Percentiles rank a stretch among this genome's conserved stretches.
phyloP scores from a whole-genome alignment of 306 rosid species.

The Corylus americana region DNA sequence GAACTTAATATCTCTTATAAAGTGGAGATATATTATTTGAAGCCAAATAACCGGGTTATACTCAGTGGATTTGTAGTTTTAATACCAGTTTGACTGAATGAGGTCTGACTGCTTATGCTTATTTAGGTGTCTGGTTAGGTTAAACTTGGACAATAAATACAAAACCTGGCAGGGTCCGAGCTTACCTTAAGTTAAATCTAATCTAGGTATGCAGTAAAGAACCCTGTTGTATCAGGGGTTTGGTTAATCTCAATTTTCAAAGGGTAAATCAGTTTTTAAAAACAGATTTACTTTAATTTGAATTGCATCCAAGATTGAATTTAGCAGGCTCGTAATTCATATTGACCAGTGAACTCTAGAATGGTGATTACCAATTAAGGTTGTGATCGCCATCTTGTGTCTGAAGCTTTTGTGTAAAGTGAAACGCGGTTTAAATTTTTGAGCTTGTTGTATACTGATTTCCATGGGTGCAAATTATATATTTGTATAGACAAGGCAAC shows the following conservation, averaged over 20 bases:
- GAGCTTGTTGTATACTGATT: neutral
- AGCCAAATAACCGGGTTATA: conserved; percentile 15
- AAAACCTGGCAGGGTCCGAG: neutral
- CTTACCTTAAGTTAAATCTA: neutral
- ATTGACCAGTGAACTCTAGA: neutral
- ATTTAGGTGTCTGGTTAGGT: neutral
- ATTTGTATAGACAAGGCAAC: neutral
- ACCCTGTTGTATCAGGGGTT: neutral
- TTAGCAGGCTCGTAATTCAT: neutral
- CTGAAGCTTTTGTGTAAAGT: neutral
- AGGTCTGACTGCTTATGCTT: conserved; percentile 12
- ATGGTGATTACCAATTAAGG: neutral
- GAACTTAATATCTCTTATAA: neutral
- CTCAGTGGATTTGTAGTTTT: conserved; percentile 6
- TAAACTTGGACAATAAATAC: neutral
- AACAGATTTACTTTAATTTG: neutral
- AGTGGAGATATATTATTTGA: conserved; percentile 1
- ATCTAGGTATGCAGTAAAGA: neutral
- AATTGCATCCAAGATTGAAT: neutral
- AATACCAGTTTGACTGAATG: neutral
- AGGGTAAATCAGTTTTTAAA: neutral
- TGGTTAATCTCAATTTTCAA: neutral
- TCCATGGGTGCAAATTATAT: neutral
- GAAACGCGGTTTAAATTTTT: neutral
- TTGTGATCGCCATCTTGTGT: neutral